Evolutionary conservation across 2,329 filamentous ascomycete genomes (phyloP), one percentile per base, ranked within the genome.

Genomic region (Dendrostoma leiphaemia): DNA sequence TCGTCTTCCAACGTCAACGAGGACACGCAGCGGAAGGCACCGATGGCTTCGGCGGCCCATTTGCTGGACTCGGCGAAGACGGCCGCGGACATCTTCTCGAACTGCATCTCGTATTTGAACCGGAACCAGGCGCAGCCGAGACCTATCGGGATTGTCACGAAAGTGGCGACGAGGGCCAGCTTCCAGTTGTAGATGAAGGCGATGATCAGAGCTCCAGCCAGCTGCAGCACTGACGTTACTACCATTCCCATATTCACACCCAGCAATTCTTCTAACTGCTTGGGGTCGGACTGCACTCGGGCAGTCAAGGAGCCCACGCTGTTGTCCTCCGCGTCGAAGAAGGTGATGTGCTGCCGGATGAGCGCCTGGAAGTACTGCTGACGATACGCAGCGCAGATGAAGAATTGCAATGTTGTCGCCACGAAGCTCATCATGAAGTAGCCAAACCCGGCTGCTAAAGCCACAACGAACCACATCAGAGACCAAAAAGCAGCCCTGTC

Each of bases 161-260:
- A 87, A 8, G 84, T 72, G 0, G 82, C 79, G 0, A 92, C 84
- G 0, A 91, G 71, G 0, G 85, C 83, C 8, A 93, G 75, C 66
- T 91, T 92, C 89, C 89, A 92, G 1, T 86, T 86, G 65, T 87
- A 90, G 4, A 79, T 74, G 62, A 90, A 91, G 1, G 86, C 78
- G 48, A 92, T 86, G 40, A 79, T 73, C 13, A 90, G 69, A 7
- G 81, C 83, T 0, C 87, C 88, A 8, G 83, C 62, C 3, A 92
- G 69, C 46, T 82, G 86, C 64, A 90, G 86, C 21, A 87, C 64
- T 8, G 85, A 83, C 19, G 85, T 81, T 56, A 76, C 76, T 2
- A 83, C 78, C 59, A 89, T 76, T 2, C 83, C 78, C 77, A 87
- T 81, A 63, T 87, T 85, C 43, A 80, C 71, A 5, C 82, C 82